Conservation (phyloP, 805 yeast species). For the Candida dajiaensis region DNA sequence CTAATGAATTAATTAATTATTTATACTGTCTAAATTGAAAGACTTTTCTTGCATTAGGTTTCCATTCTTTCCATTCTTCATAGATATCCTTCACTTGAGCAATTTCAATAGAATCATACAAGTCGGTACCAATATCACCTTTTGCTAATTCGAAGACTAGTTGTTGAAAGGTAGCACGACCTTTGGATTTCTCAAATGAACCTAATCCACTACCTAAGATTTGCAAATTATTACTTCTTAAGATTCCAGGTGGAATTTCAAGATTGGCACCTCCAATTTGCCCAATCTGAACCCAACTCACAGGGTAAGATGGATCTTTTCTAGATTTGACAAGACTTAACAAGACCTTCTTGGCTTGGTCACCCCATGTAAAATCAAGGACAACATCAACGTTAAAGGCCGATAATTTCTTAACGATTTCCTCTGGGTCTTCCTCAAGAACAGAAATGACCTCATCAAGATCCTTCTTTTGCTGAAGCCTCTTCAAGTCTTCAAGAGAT, state of each 20-base stretch:
- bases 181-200: conserved; percentile 2
- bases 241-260: conserved; percentile 2
- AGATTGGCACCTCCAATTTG: conserved; percentile 9
- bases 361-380: conserved; percentile 10
- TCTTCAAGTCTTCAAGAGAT: background rate
- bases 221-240: conserved; percentile 5
- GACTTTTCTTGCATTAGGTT: conserved; percentile 4
- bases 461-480: background rate
- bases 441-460: background rate
- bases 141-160: conserved; percentile 1
- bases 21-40: background rate
- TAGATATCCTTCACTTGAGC: conserved; percentile 1
- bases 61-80: conserved; percentile 7
- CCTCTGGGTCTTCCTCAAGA: background rate
- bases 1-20: background rate
- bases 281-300: conserved; percentile 10
- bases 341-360: background rate
- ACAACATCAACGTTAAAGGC: conserved; percentile 5
- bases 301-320: background rate
- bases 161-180: background rate
- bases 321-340: conserved; percentile 1
- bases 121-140: background rate
- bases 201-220: conserved; percentile 11
- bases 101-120: background rate
- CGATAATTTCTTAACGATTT: background rate